Conservation (phyloP, 192 early-diverging fungal genomes). For the Backusella liffmaniae region DNA sequence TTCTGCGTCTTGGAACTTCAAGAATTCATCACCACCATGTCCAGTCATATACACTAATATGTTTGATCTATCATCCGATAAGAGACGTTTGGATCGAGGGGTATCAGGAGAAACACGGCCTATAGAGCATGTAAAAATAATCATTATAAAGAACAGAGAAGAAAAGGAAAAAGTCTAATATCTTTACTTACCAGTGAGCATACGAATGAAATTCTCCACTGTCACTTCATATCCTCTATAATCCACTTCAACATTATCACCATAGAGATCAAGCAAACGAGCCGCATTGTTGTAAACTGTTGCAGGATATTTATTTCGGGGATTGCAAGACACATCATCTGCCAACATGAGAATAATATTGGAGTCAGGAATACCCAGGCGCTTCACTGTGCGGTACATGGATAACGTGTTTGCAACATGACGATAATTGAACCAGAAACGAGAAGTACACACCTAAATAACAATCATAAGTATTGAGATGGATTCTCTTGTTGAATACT, state of each 20-base stretch:
- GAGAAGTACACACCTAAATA: constrained; percentile 86
- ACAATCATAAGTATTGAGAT: background rate
- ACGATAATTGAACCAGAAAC: constrained; percentile 99
- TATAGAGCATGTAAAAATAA: constrained; percentile 21
- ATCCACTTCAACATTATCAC: constrained; percentile 97
- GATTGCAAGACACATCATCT: constrained; percentile 98
- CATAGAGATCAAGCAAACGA: constrained; percentile 85
- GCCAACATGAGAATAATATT: constrained; percentile 99
- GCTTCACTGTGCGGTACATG: constrained; percentile 98
- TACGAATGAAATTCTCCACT: constrained; percentile 96
- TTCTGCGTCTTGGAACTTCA: constrained; percentile 99
- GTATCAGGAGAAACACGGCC: constrained; percentile 83
- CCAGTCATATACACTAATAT: constrained; percentile 98
- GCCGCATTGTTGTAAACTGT: constrained; percentile 92
- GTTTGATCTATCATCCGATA: constrained; percentile 96
- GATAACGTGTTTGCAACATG: constrained; percentile 98
- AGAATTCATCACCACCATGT: constrained; percentile 97
- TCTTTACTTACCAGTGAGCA: constrained; percentile 71
- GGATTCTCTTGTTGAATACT: background rate
- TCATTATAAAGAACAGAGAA: background rate
- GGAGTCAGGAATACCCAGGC: constrained; percentile 96
- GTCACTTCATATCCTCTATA: constrained; percentile 99
- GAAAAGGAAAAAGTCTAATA: too few relatives aligned
- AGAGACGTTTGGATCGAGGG: constrained; percentile 89
- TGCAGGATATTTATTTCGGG: constrained; percentile 88